Evolutionary conservation across 2,329 filamentous ascomycete genomes (phyloP).

Genomic region (Trichophyton benhamiae): DNA sequence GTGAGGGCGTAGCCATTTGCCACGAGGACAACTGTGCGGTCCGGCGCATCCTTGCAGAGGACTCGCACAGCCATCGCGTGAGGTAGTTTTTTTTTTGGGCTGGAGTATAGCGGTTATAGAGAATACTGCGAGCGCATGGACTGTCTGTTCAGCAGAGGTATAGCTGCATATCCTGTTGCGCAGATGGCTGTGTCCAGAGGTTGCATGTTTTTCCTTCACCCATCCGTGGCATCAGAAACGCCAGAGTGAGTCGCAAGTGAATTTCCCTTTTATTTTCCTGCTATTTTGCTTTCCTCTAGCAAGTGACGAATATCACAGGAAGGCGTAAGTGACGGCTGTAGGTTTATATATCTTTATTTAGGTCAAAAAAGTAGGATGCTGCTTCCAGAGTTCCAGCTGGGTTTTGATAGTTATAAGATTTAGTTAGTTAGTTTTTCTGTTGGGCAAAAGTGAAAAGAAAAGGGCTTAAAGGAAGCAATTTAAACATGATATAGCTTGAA

Average conservation of each 20-base stretch:
- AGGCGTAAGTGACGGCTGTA: not conserved
- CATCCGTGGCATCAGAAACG: not conserved
- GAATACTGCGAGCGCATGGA: not conserved
- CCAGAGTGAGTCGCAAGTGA: not conserved
- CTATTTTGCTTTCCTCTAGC: not conserved
- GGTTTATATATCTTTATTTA: not conserved
- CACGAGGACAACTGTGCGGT: conserved; percentile 76
- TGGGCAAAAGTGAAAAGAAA: not conserved
- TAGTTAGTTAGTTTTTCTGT: not conserved
- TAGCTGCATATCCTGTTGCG: not conserved
- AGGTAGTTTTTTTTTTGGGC: not conserved
- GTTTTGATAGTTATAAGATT: not conserved
- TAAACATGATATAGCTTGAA: not conserved
- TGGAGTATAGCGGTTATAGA: not conserved
- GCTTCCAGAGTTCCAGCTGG: not conserved
- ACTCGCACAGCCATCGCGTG: conserved; percentile 54
- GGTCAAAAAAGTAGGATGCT: not conserved
- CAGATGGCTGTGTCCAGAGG: not conserved
- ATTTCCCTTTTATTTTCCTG: not conserved
- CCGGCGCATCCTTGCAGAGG: conserved; percentile 72
- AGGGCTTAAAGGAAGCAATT: not conserved
- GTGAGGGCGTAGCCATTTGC: conserved; percentile 70
- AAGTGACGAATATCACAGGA: not conserved
- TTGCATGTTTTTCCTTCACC: not conserved
- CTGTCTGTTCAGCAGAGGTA: not conserved